Evolutionary conservation across 2,329 filamentous ascomycete species (phyloP).

Genomic region (Pestalotiopsis sp.): DNA sequence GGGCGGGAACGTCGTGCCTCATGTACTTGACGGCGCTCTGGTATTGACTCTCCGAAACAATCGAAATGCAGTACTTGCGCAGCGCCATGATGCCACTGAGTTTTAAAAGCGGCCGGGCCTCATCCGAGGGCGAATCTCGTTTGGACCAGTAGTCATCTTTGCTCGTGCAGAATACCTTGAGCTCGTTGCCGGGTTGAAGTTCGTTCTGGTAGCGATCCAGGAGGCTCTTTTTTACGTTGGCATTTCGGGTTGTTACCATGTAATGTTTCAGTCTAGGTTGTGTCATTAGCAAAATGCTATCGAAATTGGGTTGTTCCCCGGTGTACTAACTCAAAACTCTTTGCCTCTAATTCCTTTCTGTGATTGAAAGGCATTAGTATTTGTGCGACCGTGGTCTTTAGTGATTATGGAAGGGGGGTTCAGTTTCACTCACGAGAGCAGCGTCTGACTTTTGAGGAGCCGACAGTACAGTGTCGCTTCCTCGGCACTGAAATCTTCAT

Average conservation of each 20-base stretch:
- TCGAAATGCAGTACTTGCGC: conserved; percentile 45
- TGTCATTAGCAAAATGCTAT: not conserved
- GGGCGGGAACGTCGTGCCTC: conserved; percentile 40
- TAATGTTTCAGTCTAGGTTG: conserved; percentile 29
- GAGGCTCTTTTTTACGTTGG: conserved; percentile 32
- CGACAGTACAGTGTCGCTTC: conserved; percentile 12
- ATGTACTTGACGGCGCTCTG: conserved; percentile 40
- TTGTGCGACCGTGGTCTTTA: not conserved
- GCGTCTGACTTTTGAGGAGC: not conserved
- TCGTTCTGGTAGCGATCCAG: conserved; percentile 28
- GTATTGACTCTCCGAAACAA: conserved; percentile 46
- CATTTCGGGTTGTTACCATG: conserved; percentile 42
- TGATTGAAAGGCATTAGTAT: not conserved
- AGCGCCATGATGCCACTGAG: conserved; percentile 46
- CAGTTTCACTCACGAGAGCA: not conserved
- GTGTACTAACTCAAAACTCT: not conserved
- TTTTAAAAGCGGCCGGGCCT: conserved; percentile 34
- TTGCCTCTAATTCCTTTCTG: not conserved
- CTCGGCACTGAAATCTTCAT: conserved; percentile 12
- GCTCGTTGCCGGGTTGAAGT: conserved; percentile 20
- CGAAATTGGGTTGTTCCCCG: not conserved
- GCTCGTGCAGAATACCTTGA: conserved; percentile 47
- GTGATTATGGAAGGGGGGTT: conserved; percentile 10
- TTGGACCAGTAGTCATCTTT: conserved; percentile 45
- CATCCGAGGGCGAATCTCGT: conserved; percentile 27